These are phyloP conservation scores for Apiotrichum brassicae DNA, from an alignment of 1,284 basidiomycete species.

Conservation along the genomic window DNA sequence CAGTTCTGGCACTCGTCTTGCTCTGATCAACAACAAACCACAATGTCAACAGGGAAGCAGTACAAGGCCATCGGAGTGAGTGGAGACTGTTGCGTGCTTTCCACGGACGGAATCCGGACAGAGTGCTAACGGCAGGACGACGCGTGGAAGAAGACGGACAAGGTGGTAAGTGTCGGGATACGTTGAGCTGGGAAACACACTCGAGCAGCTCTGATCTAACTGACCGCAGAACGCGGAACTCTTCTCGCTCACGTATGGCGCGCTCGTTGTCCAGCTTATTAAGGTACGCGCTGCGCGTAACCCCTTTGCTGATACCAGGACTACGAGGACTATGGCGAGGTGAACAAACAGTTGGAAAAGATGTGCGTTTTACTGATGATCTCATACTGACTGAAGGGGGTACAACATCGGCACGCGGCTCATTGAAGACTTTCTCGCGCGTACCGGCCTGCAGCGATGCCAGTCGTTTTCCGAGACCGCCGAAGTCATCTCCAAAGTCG, in stretches of 20 bases:
- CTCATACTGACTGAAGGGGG: conserved; percentile 61
- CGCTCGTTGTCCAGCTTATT: conserved; percentile 94
- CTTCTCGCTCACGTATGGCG: conserved; percentile 94
- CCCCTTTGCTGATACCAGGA: conserved; percentile 50
- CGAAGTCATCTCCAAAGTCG: conserved; percentile 91
- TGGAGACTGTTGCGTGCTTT: too few relatives aligned
- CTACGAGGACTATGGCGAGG: conserved; percentile 92
- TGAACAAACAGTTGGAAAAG: conserved; percentile 59
- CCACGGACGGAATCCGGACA: too few relatives aligned
- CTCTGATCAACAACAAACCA: conserved; percentile 3
- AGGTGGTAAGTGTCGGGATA: conserved; percentile 56
- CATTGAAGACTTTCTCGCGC: conserved; percentile 95
- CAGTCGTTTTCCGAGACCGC: conserved; percentile 88
- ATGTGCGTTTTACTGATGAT: conserved; percentile 47
- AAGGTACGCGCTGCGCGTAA: conserved; percentile 49
- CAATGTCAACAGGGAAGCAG: conserved; percentile 31
- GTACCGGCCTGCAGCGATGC: conserved; percentile 77
- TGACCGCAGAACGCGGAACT: conserved; percentile 70
- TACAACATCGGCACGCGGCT: conserved; percentile 95
- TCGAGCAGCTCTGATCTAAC: not conserved
- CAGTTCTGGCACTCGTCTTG: too few relatives aligned
- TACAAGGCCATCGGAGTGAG: conserved; percentile 46
- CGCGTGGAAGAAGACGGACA: conserved; percentile 86
- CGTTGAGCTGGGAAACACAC: too few relatives aligned
- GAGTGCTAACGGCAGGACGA: conserved; percentile 55